A percentile compares a stretch with the other conserved stretches of the same genome.
phyloP scores from a whole-genome alignment of 768 basidiomycete genomes.

The Sarcomyxa edulis region DNA sequence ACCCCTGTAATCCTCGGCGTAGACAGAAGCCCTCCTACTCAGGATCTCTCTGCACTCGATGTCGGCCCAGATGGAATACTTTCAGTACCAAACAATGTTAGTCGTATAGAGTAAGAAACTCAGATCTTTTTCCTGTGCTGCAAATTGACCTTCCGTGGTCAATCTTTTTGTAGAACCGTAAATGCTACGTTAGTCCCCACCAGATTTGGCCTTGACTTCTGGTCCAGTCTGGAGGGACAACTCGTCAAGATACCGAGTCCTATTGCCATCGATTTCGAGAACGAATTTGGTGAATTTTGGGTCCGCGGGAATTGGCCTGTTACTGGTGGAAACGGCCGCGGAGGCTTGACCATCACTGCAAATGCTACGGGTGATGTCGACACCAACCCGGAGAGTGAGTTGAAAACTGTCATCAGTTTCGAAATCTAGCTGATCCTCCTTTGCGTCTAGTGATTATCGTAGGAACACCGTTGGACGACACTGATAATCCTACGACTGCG shows the following conservation, averaged over 20 bases:
- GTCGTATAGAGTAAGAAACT: constrained; percentile 38
- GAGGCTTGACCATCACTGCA: constrained; percentile 47
- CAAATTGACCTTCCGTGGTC: too few species aligned
- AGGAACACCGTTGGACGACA: constrained; percentile 48
- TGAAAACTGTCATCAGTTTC: too few species aligned
- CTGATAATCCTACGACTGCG: constrained; percentile 41
- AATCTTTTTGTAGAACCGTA: too few species aligned
- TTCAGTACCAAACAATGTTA: constrained; percentile 49
- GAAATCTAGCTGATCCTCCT: too few species aligned
- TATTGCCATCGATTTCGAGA: constrained; percentile 42
- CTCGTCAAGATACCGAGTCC: constrained; percentile 49
- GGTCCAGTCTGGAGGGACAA: constrained; percentile 57
- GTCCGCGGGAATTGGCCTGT: constrained; percentile 52
- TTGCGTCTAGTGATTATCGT: constrained; percentile 49
- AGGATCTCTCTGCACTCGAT: constrained; percentile 44
- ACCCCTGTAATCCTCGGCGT: constrained; percentile 45
- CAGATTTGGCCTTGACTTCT: constrained; percentile 56
- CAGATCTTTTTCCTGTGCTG: too few species aligned
- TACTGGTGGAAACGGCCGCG: constrained; percentile 49
- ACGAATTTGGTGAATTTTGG: constrained; percentile 54
- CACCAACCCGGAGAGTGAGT: too few species aligned
- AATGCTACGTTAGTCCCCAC: constrained; percentile 46
- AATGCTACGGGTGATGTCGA: too few species aligned
- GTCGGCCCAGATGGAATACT: constrained; percentile 49
- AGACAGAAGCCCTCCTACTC: constrained; percentile 49